Evolutionary conservation across 495 filamentous ascomycete genomes (phyloP).

Genomic region (Chaetomium fimeti): DNA sequence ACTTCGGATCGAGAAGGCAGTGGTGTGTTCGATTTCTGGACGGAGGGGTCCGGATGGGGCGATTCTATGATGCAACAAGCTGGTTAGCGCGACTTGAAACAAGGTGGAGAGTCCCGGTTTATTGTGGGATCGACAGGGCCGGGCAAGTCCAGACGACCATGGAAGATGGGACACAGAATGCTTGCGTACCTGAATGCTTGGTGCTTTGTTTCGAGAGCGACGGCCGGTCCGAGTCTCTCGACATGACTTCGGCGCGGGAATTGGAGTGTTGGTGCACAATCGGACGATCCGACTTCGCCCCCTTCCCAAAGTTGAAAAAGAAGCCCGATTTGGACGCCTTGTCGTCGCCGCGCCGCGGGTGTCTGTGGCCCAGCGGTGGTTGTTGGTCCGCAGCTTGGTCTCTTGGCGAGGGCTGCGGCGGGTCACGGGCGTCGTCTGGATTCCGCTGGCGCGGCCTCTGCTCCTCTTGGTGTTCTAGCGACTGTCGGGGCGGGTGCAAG

Average conservation of each 20-base stretch:
- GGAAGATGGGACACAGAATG: not conserved
- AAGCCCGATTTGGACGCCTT: slow-evolving; percentile 43
- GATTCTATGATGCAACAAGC: slow-evolving; percentile 34
- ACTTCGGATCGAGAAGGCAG: slow-evolving; percentile 46
- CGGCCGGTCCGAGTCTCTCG: slow-evolving; percentile 44
- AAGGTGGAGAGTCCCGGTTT: not conserved
- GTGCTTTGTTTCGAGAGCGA: slow-evolving; percentile 43
- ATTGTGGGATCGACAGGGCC: slow-evolving; percentile 4
- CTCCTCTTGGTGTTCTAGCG: slow-evolving; percentile 21
- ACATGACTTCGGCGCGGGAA: slow-evolving; percentile 44
- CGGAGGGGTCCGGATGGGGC: slow-evolving; percentile 40
- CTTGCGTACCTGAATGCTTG: slow-evolving; percentile 48
- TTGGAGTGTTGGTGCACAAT: slow-evolving; percentile 39
- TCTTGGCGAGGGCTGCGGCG: slow-evolving; percentile 28
- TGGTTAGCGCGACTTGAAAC: slow-evolving; percentile 27
- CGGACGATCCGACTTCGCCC: slow-evolving; percentile 41
- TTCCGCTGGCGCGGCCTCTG: slow-evolving; percentile 24
- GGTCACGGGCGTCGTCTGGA: slow-evolving; percentile 15
- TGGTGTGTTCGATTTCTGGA: slow-evolving; percentile 38
- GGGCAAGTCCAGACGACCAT: slow-evolving; percentile 4
- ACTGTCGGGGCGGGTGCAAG: slow-evolving; percentile 30
- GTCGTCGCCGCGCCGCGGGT: slow-evolving; percentile 35
- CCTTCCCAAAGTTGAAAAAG: slow-evolving; percentile 49
- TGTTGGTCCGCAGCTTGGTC: slow-evolving; percentile 24
- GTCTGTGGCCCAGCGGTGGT: slow-evolving; percentile 31